Base-by-base conservation (phyloP, 2,329 filamentous ascomycete genomes). In the Fusarium musae region DNA sequence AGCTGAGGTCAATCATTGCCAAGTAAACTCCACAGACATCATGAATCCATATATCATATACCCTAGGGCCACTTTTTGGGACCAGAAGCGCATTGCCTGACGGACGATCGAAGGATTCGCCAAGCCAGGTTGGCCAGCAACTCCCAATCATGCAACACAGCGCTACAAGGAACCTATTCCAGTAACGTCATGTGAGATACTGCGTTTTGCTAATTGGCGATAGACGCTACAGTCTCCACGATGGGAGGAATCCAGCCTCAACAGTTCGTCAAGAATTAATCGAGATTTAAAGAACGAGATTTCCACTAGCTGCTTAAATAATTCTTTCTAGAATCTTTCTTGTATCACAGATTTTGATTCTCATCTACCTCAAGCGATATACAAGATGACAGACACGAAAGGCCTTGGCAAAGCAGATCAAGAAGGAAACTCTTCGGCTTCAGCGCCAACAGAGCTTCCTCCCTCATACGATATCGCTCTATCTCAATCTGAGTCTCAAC, bases 391-490 rank as follows among this genome's bases (percentile, higher is more conserved):
- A 16, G 40, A 47, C 30, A 57, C 13, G 15, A 26, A 54, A n/a
- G 39, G 36, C 17, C 23, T 40, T 17, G 42, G 10, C 21, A 47
- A 40, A 6, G n/a, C 17, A 23, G 28, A 53, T 12, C 17, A n/a
- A 21, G n/a, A 28, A 30, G 10, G 7, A 21, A n/a, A 36, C 5
- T 28, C 8, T 49, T 36, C 42, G 6, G 3, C 30, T 17, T 28
- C 32, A 36, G 12, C 12, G 6, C 40, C 59, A 34, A 12, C 43
- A 5, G 70, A 64, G 5, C 63, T 39, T 11, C 49, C 56, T 23
- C 67, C 71, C 15, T 58, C 62, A 26, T 69, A 73, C 17, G 59
- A 74, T 10, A 15, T 17, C 21, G 21, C 59, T 43, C 54, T 52
- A 28, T 26, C 42, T 9, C n/a, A 39, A 8, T 19, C n/a, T 9